Evolutionary conservation across 768 basidiomycete species (phyloP).

Genomic region (Peribolospora kevripleyi): DNA sequence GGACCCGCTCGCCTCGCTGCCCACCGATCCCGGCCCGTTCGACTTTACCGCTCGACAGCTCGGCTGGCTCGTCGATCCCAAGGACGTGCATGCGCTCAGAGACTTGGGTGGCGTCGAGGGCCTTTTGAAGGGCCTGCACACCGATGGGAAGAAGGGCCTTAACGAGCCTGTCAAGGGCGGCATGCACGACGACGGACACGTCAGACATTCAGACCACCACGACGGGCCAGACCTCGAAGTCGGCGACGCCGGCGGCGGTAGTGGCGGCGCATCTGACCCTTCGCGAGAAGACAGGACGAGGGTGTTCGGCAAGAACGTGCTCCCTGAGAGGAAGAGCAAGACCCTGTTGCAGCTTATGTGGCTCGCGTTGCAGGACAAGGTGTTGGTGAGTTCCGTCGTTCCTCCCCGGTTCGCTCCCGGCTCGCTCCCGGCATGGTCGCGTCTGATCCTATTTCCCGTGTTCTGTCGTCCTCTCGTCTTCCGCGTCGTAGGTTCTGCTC

Average conservation of each 20-base stretch:
- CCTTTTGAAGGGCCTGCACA: constrained; percentile 49
- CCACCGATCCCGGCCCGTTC: constrained; percentile 44
- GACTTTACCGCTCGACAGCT: constrained; percentile 44
- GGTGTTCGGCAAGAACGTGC: constrained; percentile 49
- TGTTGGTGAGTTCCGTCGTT: constrained; percentile 33
- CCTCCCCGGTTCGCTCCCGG: background rate
- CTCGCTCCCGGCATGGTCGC: background rate
- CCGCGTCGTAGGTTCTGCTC: constrained; percentile 40
- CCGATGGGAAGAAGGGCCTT: constrained; percentile 26
- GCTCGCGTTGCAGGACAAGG: constrained; percentile 70
- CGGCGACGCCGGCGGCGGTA: background rate
- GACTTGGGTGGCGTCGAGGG: constrained; percentile 44
- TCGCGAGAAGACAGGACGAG: constrained; percentile 30
- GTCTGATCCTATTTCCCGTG: background rate
- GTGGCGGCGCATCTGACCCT: background rate
- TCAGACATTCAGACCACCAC: too few species aligned
- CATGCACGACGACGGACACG: too few species aligned
- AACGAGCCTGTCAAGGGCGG: background rate
- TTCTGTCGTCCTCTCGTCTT: background rate
- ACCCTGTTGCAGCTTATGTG: constrained; percentile 54
- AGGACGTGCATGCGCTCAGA: constrained; percentile 40
- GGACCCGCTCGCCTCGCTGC: too few species aligned
- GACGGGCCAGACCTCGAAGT: background rate
- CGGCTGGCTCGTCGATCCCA: constrained; percentile 73
- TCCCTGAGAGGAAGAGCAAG: constrained; percentile 47